Evolutionary conservation across 1,139 yeast genomes (phyloP), one percentile per base, ranked within the genome.

Genomic region (Debaryomyces psychrophilus): DNA sequence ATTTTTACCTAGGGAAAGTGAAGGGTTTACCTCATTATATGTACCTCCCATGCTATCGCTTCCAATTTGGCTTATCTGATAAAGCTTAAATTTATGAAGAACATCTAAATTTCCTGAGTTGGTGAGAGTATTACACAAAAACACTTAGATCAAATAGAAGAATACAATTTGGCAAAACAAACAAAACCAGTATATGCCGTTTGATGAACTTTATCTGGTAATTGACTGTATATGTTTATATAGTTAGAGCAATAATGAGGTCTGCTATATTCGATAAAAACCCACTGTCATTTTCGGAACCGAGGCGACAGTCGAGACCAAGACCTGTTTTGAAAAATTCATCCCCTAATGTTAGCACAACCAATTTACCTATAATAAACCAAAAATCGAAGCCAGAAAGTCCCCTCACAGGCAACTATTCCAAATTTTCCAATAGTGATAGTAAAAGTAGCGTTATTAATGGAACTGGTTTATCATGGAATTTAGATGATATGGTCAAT

Each of bases 401-500:
- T 47, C 65, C 67, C 0, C 55, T 53, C 41, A 48, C 55, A 15
- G 57, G 54, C 20, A 44, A n/a, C n/a, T 6, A 17, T 28, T 12
- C 33, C 29, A 38, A 15, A 28, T 11, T 8, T 4, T 37, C 40
- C 5, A 28, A n/a, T 15, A 20, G 12, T 22, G 31, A 20, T 27
- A n/a, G n/a, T 20, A 38, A 38, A 38, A 22, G 14, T 5, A 18
- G 17, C 28, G 2, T 18, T 11, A 17, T 17, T 11, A 38, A 28
- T 28, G 41, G 35, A n/a, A 27, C 36, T 23, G 28, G 23, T 22
- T 29, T 57, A n/a, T 41, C 62, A 6, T 75, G 80, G 79, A 72
- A 71, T 50, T 52, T 75, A 43, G 77, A 74, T 38, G 77, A 74
- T 20, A 60, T 75, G 64, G 47, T 73, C 25, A 35, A 59, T 22